Base-by-base conservation (phyloP, 2,329 filamentous ascomycete genomes). In the Neurospora sp. region DNA sequence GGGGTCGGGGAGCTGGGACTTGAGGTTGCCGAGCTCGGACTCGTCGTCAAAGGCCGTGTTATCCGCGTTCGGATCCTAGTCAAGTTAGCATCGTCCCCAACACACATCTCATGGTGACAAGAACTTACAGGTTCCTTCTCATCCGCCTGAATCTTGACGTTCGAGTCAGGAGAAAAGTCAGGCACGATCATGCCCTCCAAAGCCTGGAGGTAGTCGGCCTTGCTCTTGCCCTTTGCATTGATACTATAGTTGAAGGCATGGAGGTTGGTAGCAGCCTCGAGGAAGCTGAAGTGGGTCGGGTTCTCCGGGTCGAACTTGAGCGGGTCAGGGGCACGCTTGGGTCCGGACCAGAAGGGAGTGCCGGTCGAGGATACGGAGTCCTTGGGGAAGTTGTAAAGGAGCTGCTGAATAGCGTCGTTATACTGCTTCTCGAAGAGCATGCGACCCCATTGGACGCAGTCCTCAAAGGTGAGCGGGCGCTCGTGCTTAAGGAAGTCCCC, bases 171-270 rank as follows among this genome's bases (percentile, higher is more conserved):
- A 69, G 89, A 88, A 80, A 99, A 99, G 79, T 99, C 96, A 2
- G 96, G 94, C 70, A 99, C 89, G 74, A 98, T 97, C 86, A 97
- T 93, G 76, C 94, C 91, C 72, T 97, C 92, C 67, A 98, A 82
- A 40, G 97, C 91, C 74, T 91, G 90, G 66, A 89, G 77, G 78
- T 97, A 97, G 73, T 93, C 87, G 8, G 86, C 84, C 78, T 89
- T 89, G 72, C 89, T 88, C 69, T 87, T 84, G 66, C 87, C 89
- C 71, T 92, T 92, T n/a, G 91, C 89, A 77, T 96, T 95, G 80
- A 99, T 97, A 71, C 92, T 91, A 81, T 97, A 99, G 84, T 99
- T 99, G 87, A 96, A 99, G 0, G 95, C 96, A 76, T 97, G 96
- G 36, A 99, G 86, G 78, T 96, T 96, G 41, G 96, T 93, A 8